Conservation (phyloP, 78 protist genomes). For the Dictyostelium purpureum region DNA sequence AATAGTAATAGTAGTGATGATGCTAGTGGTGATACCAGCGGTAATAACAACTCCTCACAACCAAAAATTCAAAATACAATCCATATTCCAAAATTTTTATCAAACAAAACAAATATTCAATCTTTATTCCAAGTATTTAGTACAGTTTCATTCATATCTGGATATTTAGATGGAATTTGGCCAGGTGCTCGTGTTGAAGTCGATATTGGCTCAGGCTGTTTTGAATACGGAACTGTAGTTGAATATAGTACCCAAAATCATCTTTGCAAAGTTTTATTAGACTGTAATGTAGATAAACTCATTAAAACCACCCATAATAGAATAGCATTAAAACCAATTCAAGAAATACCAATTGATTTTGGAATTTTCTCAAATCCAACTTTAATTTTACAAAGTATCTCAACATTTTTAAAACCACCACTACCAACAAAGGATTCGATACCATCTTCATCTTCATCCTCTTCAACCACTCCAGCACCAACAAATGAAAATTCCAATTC, state of each 20-base stretch:
- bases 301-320: slow-evolving; percentile 17
- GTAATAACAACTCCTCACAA: background rate
- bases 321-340: slow-evolving; percentile 32
- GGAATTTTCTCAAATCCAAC: slow-evolving; percentile 8
- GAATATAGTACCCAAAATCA: slow-evolving; percentile 25
- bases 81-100: background rate
- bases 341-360: slow-evolving; percentile 40
- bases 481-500: background rate
- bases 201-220: slow-evolving; percentile 49
- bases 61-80: background rate
- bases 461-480: background rate
- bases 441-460: no score
- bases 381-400: background rate
- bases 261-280: slow-evolving; percentile 20
- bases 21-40: background rate
- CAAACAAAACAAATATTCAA: slow-evolving; percentile 6
- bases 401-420: slow-evolving; percentile 47
- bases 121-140: slow-evolving; percentile 52
- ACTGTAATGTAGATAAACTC: slow-evolving; percentile 26
- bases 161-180: slow-evolving; percentile 70
- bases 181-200: slow-evolving; percentile 67
- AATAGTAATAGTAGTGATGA: background rate
- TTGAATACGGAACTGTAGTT: slow-evolving; percentile 58
- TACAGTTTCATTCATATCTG: slow-evolving; percentile 36
- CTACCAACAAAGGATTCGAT: background rate